Percentiles rank a stretch among this genome's conserved stretches.
These are phyloP conservation scores for Aquanectria penicillioides DNA, from an alignment of 2,329 filamentous ascomycete species.

Conservation along the genomic window DNA sequence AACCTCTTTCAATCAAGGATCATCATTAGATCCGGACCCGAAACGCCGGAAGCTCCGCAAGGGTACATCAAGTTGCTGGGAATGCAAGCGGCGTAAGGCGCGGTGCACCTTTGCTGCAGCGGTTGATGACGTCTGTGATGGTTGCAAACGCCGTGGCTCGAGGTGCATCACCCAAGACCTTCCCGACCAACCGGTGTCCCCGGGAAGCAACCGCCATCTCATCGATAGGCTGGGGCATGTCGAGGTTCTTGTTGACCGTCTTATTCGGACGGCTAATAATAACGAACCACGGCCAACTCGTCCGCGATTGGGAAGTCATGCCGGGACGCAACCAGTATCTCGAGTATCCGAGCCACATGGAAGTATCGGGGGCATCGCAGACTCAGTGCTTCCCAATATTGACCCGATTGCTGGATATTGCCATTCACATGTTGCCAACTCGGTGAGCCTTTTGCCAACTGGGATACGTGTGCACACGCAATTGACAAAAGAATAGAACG, in stretches of 20 bases:
- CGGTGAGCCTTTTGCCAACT: neutral
- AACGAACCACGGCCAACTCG: no score
- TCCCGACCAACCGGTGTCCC: conserved; percentile 43
- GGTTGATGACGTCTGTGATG: conserved; percentile 52
- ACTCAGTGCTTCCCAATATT: no score
- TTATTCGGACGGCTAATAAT: conserved; percentile 29
- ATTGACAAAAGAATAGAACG: neutral
- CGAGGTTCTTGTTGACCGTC: conserved; percentile 47
- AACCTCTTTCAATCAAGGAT: neutral
- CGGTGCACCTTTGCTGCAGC: conserved; percentile 56
- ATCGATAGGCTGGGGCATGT: conserved; percentile 48
- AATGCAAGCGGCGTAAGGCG: conserved; percentile 66
- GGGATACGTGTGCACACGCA: neutral
- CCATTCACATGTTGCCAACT: neutral
- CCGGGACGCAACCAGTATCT: neutral
- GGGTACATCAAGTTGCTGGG: conserved; percentile 68
- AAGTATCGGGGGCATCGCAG: neutral
- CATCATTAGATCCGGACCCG: conserved; percentile 20
- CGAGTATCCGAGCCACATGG: neutral
- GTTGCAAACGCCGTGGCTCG: conserved; percentile 55
- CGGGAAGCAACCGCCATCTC: conserved; percentile 28
- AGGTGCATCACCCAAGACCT: conserved; percentile 61
- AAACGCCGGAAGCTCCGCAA: conserved; percentile 54
- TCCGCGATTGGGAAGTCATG: no score
- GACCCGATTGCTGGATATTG: neutral